Percentiles rank a stretch among this genome's conserved stretches.
phyloP scores from a whole-genome alignment of 805 yeast species.

The Starmerella tilneyi region DNA sequence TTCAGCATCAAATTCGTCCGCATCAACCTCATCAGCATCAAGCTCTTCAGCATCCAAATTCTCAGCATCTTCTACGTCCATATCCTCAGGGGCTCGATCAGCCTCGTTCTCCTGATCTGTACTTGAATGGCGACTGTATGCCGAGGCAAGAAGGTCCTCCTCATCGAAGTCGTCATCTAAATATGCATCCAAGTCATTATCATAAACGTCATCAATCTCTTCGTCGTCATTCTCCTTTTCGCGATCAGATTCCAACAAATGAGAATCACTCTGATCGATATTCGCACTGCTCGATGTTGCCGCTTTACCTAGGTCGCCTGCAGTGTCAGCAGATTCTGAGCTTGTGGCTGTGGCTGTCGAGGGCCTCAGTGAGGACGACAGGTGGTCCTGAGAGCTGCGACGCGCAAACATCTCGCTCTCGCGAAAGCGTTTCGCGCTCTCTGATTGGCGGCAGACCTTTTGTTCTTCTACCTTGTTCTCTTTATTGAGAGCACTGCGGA shows the following conservation, averaged over 20 bases:
- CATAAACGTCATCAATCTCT: background rate
- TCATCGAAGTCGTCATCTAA: background rate
- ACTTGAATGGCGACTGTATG: background rate
- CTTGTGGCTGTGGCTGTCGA: no score
- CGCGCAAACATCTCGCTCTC: background rate
- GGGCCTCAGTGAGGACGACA: no score
- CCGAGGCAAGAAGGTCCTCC: background rate
- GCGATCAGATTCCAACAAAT: slow-evolving; percentile 1
- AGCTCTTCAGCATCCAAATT: slow-evolving; percentile 4
- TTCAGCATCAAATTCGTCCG: background rate
- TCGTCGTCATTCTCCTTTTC: slow-evolving; percentile 5
- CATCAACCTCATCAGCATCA: slow-evolving; percentile 7
- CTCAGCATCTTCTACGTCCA: background rate
- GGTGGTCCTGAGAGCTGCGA: no score
- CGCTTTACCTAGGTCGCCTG: no score
- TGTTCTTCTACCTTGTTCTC: slow-evolving; percentile 8
- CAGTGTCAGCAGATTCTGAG: no score
- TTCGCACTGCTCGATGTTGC: no score
- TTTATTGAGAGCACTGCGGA: slow-evolving; percentile 7
- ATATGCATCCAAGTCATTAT: no score
- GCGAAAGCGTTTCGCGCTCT: background rate
- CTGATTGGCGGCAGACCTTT: slow-evolving; percentile 13
- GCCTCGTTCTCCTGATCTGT: background rate
- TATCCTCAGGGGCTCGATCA: background rate
- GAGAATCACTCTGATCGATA: no score